Evolutionary conservation across 768 basidiomycete species (phyloP).

Genomic region (Mycena leptocephala): DNA sequence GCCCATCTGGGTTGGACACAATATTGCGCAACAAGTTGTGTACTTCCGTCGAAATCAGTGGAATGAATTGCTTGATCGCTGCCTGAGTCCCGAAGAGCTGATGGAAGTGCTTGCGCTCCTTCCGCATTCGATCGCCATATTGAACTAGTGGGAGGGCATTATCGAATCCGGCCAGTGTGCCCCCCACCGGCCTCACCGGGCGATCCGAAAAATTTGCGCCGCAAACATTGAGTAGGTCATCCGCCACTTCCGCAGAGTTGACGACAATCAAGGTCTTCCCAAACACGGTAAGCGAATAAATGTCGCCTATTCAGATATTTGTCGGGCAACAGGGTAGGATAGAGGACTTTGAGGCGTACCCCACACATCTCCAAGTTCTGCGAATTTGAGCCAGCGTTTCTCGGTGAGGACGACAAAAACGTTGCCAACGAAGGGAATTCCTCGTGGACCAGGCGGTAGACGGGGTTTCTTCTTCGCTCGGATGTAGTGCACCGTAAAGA

Average conservation of each 20-base stretch:
- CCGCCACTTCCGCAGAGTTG: not conserved
- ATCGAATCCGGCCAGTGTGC: conserved; percentile 36
- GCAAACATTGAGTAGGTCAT: not conserved
- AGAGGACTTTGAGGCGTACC: not conserved
- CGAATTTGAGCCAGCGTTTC: not conserved
- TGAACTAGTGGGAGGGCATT: conserved; percentile 22
- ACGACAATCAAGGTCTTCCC: not conserved
- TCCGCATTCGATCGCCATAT: conserved; percentile 31
- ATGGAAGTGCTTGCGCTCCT: conserved; percentile 34
- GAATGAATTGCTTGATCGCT: conserved; percentile 6
- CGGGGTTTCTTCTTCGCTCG: not conserved
- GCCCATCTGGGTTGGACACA: not conserved
- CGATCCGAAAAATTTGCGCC: not conserved
- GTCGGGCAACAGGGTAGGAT: not conserved
- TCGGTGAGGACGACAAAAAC: not conserved
- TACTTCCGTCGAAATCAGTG: not conserved
- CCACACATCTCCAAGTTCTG: not conserved
- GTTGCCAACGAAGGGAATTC: not conserved
- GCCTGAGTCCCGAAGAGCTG: conserved; percentile 24
- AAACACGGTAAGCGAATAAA: not conserved
- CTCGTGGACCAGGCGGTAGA: not conserved
- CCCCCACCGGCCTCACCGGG: not conserved
- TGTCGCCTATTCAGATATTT: not conserved
- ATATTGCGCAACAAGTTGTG: conserved; percentile 2
- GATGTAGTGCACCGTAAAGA: not conserved